phyloP scores from a whole-genome alignment of 2,329 filamentous ascomycete genomes.

The Aspergillus udagawae region DNA sequence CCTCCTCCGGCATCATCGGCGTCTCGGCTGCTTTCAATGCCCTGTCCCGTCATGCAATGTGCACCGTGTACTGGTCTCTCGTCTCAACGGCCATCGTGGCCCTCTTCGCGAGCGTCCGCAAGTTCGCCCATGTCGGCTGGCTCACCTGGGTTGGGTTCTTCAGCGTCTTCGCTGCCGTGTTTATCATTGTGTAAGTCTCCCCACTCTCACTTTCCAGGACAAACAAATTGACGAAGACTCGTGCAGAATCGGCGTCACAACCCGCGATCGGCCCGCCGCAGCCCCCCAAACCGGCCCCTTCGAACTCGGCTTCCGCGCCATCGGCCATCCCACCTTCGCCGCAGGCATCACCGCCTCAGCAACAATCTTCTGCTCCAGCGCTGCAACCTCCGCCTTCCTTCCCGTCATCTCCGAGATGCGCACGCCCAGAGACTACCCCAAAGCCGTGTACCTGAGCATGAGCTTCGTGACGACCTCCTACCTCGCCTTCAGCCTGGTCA shows the following conservation, averaged over 20 bases:
- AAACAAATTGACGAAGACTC: background rate
- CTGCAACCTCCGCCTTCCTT: constrained; percentile 58
- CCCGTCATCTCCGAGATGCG: constrained; percentile 65
- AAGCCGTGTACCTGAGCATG: constrained; percentile 59
- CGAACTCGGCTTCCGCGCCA: constrained; percentile 56
- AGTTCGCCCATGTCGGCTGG: constrained; percentile 59
- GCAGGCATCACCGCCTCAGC: constrained; percentile 55
- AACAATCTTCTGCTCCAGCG: constrained; percentile 58
- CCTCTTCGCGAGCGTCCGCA: constrained; percentile 50
- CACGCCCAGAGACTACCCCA: constrained; percentile 56
- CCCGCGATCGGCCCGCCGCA: constrained; percentile 54
- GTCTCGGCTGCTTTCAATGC: constrained; percentile 59
- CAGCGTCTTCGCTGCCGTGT: constrained; percentile 55
- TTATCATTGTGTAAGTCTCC: constrained; percentile 47
- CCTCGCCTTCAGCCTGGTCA: constrained; percentile 55
- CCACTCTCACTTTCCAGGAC: too few species aligned
- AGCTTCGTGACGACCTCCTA: constrained; percentile 55
- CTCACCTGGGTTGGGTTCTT: constrained; percentile 59
- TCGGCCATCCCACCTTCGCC: constrained; percentile 55
- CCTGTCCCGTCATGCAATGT: constrained; percentile 54
- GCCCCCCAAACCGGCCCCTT: constrained; percentile 57
- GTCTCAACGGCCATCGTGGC: constrained; percentile 50
- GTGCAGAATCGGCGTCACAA: constrained; percentile 50
- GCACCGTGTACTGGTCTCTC: constrained; percentile 56
- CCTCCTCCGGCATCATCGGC: constrained; percentile 56